Percentiles rank a stretch among this genome's conserved stretches.
These are phyloP conservation scores for Cutaneotrichosporon dermatis DNA, from an alignment of 1,284 basidiomycete species.

Conservation along the genomic window DNA sequence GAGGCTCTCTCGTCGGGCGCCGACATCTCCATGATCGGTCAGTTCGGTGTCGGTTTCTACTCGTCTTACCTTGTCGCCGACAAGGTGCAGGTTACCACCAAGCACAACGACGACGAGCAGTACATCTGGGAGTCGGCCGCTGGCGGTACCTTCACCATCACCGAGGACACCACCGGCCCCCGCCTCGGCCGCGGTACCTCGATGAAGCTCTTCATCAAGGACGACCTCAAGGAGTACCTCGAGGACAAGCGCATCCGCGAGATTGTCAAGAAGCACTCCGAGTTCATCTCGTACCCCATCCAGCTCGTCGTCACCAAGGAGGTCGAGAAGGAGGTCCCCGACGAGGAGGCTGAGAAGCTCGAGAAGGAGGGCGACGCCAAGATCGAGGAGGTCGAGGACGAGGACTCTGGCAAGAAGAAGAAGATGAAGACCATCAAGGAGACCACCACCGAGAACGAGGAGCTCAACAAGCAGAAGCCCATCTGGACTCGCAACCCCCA, in stretches of 20 bases:
- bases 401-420: slow-evolving; percentile 75
- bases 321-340: slow-evolving; percentile 96
- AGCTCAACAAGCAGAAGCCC: slow-evolving; percentile 99
- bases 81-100: slow-evolving; percentile 96
- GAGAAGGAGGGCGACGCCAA: slow-evolving; percentile 64
- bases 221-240: slow-evolving; percentile 97
- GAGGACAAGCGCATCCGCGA: slow-evolving; percentile 99
- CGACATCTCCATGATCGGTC: slow-evolving; percentile 73
- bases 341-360: slow-evolving; percentile 61
- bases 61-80: slow-evolving; percentile 99
- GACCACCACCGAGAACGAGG: slow-evolving; percentile 83
- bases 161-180: slow-evolving; percentile 82
- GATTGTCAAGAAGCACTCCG: slow-evolving; percentile 99
- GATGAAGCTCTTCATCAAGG: slow-evolving; percentile 94
- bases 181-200: slow-evolving; percentile 92
- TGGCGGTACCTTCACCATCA: slow-evolving; percentile 99
- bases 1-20: slow-evolving; percentile 82
- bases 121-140: slow-evolving; percentile 99
- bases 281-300: slow-evolving; percentile 99
- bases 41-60: slow-evolving; percentile 97
- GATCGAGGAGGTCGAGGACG: slow-evolving; percentile 68
- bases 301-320: slow-evolving; percentile 98
- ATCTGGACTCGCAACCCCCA: slow-evolving; percentile 98
- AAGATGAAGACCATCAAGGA: slow-evolving; percentile 98
- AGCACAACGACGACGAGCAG: slow-evolving; percentile 99